These are phyloP conservation scores for Apiotrichum veenhuisii DNA, from an alignment of 1,284 basidiomycete genomes.

Conservation along the genomic window DNA sequence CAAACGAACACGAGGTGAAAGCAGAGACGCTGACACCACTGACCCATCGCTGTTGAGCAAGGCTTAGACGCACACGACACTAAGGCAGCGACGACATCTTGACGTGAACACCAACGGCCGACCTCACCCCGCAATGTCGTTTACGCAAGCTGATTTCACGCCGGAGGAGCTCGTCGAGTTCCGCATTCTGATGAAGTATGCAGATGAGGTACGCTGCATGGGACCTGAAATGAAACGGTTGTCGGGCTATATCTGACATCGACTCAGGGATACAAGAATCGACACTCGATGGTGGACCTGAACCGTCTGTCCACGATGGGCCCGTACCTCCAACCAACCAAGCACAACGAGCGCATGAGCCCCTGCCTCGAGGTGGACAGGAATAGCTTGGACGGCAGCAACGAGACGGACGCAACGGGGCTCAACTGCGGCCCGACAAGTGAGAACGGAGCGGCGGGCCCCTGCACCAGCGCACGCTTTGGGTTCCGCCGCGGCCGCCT, in stretches of 20 bases:
- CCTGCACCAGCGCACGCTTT: neutral
- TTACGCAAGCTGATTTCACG: neutral
- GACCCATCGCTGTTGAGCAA: no score
- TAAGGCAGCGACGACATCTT: no score
- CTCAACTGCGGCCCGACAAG: no score
- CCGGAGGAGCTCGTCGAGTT: neutral
- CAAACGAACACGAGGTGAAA: no score
- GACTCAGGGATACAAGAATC: no score
- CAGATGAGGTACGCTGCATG: neutral
- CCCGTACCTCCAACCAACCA: neutral
- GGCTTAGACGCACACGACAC: no score
- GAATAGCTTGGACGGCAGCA: neutral
- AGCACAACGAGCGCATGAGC: neutral
- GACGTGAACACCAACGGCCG: no score
- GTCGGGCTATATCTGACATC: no score
- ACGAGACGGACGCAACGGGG: neutral
- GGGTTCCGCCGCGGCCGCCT: neutral
- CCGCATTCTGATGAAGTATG: neutral
- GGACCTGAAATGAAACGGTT: neutral
- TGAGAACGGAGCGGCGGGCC: no score
- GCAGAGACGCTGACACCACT: no score
- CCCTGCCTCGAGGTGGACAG: neutral
- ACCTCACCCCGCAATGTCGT: no score
- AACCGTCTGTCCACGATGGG: neutral
- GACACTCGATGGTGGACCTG: neutral